Evolutionary conservation across 2,329 filamentous ascomycete species (phyloP).

Genomic region (Pseudocercospora vitis): DNA sequence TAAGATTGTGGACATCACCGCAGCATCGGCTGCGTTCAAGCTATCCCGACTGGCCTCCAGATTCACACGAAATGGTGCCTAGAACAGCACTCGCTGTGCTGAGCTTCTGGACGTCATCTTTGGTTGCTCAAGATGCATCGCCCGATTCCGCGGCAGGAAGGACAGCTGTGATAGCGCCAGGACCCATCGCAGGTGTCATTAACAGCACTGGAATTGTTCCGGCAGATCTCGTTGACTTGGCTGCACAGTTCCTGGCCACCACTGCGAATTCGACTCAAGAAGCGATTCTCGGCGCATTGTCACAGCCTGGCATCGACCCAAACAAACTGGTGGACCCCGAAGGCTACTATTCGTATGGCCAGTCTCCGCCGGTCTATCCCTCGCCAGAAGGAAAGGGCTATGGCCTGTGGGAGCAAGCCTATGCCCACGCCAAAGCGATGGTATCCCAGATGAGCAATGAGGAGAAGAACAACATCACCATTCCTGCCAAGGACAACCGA

Average conservation of each 20-base stretch:
- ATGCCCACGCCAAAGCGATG: conserved; percentile 42
- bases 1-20: no score
- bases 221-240: conserved; percentile 15
- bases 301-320: conserved; percentile 13
- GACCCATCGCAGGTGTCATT: conserved; percentile 16
- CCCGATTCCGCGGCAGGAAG: not conserved
- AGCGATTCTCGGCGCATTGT: conserved; percentile 13
- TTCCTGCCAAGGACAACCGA: conserved; percentile 20
- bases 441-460: conserved; percentile 41
- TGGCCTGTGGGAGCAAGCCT: conserved; percentile 41
- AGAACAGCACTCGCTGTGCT: not conserved
- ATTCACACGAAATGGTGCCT: not conserved
- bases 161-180: not conserved
- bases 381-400: conserved; percentile 27
- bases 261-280: conserved; percentile 19
- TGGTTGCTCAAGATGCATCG: not conserved
- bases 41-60: not conserved
- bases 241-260: conserved; percentile 14
- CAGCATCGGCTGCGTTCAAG: no score
- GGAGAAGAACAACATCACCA: conserved; percentile 45
- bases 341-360: conserved; percentile 34
- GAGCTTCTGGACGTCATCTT: not conserved
- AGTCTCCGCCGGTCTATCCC: conserved; percentile 35
- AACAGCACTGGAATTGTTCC: conserved; percentile 20
- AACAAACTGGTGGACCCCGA: conserved; percentile 27